Evolutionary conservation across 2,329 filamentous ascomycete genomes (phyloP).

Genomic region (Diaporthe caulivora): DNA sequence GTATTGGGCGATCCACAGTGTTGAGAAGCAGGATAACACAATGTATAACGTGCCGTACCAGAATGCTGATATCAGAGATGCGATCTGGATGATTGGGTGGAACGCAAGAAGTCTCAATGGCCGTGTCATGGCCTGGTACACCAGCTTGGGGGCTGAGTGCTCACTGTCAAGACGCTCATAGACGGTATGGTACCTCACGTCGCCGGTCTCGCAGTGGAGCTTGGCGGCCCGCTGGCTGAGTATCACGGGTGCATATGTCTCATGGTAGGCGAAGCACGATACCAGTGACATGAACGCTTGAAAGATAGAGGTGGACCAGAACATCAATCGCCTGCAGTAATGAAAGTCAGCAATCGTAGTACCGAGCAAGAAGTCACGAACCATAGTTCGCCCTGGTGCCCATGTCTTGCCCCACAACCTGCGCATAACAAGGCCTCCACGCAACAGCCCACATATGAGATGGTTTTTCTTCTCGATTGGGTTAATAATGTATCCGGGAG

Average conservation of each 20-base stretch:
- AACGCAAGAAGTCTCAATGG: conserved; percentile 68
- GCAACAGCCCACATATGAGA: too few species aligned
- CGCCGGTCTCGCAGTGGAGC: conserved; percentile 28
- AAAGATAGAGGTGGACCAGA: conserved; percentile 57
- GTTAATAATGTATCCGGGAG: too few species aligned
- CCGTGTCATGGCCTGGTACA: conserved; percentile 58
- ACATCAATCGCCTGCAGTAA: conserved; percentile 54
- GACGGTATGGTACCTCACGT: conserved; percentile 48
- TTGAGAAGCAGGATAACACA: conserved; percentile 71
- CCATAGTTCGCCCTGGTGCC: too few species aligned
- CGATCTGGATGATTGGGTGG: conserved; percentile 70
- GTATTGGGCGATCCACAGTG: conserved; percentile 65
- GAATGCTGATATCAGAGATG: conserved; percentile 68
- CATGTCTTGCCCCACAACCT: too few species aligned
- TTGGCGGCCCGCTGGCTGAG: conserved; percentile 41
- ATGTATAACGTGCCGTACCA: conserved; percentile 75
- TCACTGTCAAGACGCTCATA: conserved; percentile 53
- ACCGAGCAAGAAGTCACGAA: too few species aligned
- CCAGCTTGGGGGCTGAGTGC: conserved; percentile 42
- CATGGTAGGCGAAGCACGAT: conserved; percentile 49
- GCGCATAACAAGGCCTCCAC: too few species aligned
- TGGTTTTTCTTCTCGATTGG: too few species aligned
- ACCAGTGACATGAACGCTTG: conserved; percentile 52
- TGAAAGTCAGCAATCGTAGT: too few species aligned
- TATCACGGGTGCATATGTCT: conserved; percentile 54